A percentile compares a stretch with the other conserved stretches of the same genome.
phyloP scores from a whole-genome alignment of 2,329 filamentous ascomycete species.

The Fusarium brevicatenulatum region DNA sequence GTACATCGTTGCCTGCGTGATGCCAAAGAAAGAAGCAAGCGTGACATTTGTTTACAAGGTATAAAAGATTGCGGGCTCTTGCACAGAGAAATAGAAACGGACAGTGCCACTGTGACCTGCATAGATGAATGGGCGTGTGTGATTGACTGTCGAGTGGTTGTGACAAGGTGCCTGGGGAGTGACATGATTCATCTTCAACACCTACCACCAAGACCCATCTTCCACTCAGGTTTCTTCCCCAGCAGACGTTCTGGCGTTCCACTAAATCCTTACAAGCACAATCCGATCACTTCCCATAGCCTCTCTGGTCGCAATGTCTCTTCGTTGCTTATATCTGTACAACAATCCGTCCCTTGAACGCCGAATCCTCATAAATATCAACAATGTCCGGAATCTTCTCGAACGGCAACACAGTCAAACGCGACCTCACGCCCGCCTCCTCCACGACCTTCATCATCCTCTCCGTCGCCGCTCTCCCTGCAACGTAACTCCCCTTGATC shows the following conservation, averaged over 20 bases:
- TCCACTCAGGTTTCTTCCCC: too few relatives aligned
- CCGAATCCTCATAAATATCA: conserved; percentile 4
- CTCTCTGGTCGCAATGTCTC: not conserved
- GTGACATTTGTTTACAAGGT: not conserved
- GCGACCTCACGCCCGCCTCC: conserved; percentile 7
- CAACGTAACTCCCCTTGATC: conserved; percentile 1
- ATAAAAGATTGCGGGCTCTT: too few relatives aligned
- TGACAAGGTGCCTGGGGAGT: rapidly evolving
- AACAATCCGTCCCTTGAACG: conserved; percentile 10
- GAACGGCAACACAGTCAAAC: conserved; percentile 6
- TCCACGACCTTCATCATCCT: conserved; percentile 11
- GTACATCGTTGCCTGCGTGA: not conserved
- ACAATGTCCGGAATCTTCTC: conserved; percentile 1
- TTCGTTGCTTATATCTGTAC: not conserved
- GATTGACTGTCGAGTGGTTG: not conserved
- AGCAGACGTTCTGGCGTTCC: rapidly evolving
- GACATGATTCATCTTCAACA: not conserved
- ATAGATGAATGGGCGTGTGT: too few relatives aligned
- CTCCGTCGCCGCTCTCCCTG: not conserved
- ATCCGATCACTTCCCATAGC: rapidly evolving
- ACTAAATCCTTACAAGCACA: too few relatives aligned
- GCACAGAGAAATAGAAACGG: too few relatives aligned
- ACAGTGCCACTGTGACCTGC: too few relatives aligned
- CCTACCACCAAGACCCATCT: not conserved
- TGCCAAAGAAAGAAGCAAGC: not conserved